Evolutionary conservation across 208 protist genomes (phyloP).

Genomic region (Leishmania gerbilli): DNA sequence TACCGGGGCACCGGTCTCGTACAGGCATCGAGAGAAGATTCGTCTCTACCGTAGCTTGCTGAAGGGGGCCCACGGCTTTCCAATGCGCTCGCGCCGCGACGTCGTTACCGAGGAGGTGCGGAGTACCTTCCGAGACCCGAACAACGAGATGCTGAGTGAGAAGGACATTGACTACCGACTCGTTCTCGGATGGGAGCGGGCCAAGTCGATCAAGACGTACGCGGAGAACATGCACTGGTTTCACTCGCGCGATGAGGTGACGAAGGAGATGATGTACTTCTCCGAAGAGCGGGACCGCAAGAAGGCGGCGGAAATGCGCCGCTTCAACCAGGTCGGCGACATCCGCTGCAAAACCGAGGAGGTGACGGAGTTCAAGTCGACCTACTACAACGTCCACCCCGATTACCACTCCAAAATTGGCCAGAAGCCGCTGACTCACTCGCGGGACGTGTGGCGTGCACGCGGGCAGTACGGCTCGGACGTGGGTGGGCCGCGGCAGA

Average conservation of each 20-base stretch:
- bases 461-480: slow-evolving; percentile 88
- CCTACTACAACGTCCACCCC: slow-evolving; percentile 88
- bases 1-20: slow-evolving; percentile 25
- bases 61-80: slow-evolving; percentile 74
- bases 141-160: slow-evolving; percentile 51
- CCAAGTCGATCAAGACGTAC: slow-evolving; percentile 71
- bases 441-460: slow-evolving; percentile 81
- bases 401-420: slow-evolving; percentile 85
- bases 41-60: slow-evolving; percentile 73
- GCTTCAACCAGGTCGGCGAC: slow-evolving; percentile 57
- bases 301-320: slow-evolving; percentile 49
- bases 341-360: slow-evolving; percentile 64
- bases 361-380: slow-evolving; percentile 86
- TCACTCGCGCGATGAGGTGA: slow-evolving; percentile 87
- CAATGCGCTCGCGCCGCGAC: slow-evolving; percentile 78
- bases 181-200: slow-evolving; percentile 81
- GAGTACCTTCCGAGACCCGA: slow-evolving; percentile 71
- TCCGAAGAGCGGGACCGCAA: slow-evolving; percentile 71
- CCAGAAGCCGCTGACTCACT: slow-evolving; percentile 67
- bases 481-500: slow-evolving; percentile 83
- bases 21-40: slow-evolving; percentile 72
- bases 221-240: slow-evolving; percentile 93
- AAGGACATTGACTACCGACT: slow-evolving; percentile 80
- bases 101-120: slow-evolving; percentile 81
- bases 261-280: slow-evolving; percentile 82